A percentile compares a stretch with the other conserved stretches of the same genome.
phyloP scores from a whole-genome alignment of 2,329 filamentous ascomycete genomes.

The Cladosporium sp. region DNA sequence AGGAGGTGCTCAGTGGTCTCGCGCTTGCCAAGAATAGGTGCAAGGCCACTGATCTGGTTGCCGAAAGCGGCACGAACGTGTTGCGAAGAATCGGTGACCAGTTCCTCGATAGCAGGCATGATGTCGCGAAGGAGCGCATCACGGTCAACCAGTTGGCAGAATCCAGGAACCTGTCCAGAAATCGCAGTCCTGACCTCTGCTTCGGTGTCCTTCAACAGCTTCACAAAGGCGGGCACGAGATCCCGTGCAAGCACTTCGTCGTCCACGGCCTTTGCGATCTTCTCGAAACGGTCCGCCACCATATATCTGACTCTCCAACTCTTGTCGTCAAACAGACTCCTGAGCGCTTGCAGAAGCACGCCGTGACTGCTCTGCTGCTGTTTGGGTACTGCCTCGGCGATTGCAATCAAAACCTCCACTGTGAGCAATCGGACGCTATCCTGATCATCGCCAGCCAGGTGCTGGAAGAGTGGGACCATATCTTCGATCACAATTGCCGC shows the following conservation, averaged over 20 bases:
- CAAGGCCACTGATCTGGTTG: slow-evolving; percentile 94
- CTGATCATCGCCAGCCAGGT: slow-evolving; percentile 93
- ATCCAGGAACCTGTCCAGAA: slow-evolving; percentile 92
- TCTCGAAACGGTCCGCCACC: slow-evolving; percentile 98
- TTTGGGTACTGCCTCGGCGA: slow-evolving; percentile 95
- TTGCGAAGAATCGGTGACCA: slow-evolving; percentile 93
- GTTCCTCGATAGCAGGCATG: slow-evolving; percentile 92
- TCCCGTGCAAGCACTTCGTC: slow-evolving; percentile 94
- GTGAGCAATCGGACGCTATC: slow-evolving; percentile 95
- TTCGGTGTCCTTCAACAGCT: slow-evolving; percentile 95
- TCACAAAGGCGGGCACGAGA: slow-evolving; percentile 94
- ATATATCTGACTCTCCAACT: slow-evolving; percentile 99
- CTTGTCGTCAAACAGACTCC: slow-evolving; percentile 96
- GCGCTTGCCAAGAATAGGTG: slow-evolving; percentile 95
- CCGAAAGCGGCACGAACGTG: slow-evolving; percentile 94
- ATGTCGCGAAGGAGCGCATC: slow-evolving; percentile 90
- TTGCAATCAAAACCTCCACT: slow-evolving; percentile 92
- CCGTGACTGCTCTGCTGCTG: slow-evolving; percentile 97
- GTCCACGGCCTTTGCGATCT: slow-evolving; percentile 98
- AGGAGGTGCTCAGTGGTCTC: slow-evolving; percentile 97
- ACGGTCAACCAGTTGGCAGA: slow-evolving; percentile 86
- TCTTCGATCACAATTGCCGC: slow-evolving; percentile 90
- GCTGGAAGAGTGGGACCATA: slow-evolving; percentile 98
- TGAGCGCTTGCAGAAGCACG: slow-evolving; percentile 83
- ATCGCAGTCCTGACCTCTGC: slow-evolving; percentile 96